Percentiles rank a stretch among this genome's conserved stretches.
Evolutionary conservation across 257 asterid genomes (phyloP).

Genomic region (Marsdenia floribunda): DNA sequence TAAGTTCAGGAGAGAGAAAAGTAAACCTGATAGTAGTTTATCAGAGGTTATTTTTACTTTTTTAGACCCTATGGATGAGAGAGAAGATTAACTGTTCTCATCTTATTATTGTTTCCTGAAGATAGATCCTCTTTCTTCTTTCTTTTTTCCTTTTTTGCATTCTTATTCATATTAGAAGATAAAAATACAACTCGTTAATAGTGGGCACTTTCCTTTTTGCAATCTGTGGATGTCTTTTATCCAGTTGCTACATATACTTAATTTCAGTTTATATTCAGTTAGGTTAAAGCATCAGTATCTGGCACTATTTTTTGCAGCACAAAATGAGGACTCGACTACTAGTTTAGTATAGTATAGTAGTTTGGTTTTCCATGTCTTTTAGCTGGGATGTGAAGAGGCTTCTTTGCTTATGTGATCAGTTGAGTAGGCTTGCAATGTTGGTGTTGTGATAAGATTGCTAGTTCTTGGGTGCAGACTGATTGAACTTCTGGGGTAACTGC

Average conservation of each 20-base stretch:
- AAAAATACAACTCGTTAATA: neutral
- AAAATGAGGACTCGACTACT: neutral
- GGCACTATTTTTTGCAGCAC: neutral
- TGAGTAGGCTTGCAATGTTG: neutral
- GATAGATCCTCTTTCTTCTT: neutral
- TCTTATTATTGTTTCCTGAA: neutral
- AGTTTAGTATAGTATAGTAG: too few relatives aligned
- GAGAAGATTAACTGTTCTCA: neutral
- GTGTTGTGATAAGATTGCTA: too few relatives aligned
- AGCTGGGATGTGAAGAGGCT: too few relatives aligned
- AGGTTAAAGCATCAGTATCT: too few relatives aligned
- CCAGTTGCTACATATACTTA: neutral
- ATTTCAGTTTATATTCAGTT: neutral
- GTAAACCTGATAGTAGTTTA: neutral
- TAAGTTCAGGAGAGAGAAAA: neutral
- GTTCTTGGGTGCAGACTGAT: neutral
- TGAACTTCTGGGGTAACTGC: neutral
- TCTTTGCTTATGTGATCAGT: neutral
- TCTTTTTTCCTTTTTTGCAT: neutral
- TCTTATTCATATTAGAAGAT: neutral
- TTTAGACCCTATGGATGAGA: neutral
- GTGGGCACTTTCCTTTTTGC: neutral
- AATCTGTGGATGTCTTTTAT: neutral
- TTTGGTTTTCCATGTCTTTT: too few relatives aligned
- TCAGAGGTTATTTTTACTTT: neutral